Evolutionary conservation across 2,329 filamentous ascomycete genomes (phyloP).

Genomic region (Aspergillus glaucus): DNA sequence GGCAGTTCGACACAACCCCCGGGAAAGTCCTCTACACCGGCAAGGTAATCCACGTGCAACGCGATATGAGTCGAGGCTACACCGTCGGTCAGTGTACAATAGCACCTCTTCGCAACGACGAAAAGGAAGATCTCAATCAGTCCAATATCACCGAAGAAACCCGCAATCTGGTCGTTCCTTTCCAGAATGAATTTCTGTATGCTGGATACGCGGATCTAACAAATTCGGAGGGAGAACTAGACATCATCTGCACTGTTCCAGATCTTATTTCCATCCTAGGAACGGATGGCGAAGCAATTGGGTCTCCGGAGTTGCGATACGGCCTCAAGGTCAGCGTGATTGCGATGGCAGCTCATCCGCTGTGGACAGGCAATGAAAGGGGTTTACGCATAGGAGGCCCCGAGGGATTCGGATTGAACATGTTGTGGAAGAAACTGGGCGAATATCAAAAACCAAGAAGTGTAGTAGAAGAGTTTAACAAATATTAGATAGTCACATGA

Average conservation of each 20-base stretch:
- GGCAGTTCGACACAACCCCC: constrained; percentile 20
- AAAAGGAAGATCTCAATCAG: constrained; percentile 6
- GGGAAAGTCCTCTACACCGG: constrained; percentile 40
- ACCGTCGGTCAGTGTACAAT: constrained; percentile 30
- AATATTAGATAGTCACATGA: constrained; percentile 1
- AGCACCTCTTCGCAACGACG: constrained; percentile 20
- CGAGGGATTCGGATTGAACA: constrained; percentile 28
- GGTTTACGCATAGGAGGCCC: constrained; percentile 38
- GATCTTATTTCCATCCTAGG: constrained; percentile 35
- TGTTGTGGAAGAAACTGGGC: constrained; percentile 15
- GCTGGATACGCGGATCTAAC: constrained; percentile 13
- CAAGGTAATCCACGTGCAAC: constrained; percentile 41
- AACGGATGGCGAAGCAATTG: constrained; percentile 45
- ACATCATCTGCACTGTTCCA: constrained; percentile 24
- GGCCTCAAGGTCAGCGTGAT: constrained; percentile 48
- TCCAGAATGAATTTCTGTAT: constrained; percentile 26
- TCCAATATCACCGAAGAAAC: constrained; percentile 1
- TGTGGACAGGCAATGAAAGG: constrained; percentile 40
- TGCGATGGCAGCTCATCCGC: constrained; percentile 44
- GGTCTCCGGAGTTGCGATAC: constrained; percentile 47
- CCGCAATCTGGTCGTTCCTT: constrained; percentile 14
- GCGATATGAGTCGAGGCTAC: constrained; percentile 33
- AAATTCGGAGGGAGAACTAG: constrained; percentile 4
- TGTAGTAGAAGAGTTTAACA: constrained; percentile 5
- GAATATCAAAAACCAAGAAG: constrained; percentile 16